Evolutionary conservation across 164 flowering plant genomes (phyloP).

Genomic region (Aristolochia californica): DNA sequence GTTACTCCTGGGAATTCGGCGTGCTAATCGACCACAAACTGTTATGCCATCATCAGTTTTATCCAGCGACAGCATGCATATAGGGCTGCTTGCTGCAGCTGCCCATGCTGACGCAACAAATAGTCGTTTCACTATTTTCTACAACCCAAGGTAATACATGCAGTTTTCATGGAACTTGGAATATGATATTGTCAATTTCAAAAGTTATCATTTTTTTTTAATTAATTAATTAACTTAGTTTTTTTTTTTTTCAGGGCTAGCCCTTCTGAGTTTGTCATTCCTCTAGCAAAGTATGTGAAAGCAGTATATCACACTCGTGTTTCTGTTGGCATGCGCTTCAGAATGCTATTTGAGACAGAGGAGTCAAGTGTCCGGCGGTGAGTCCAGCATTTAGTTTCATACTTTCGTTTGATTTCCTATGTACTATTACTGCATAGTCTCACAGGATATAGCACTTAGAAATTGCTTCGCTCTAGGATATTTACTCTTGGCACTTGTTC

Average conservation of each 20-base stretch:
- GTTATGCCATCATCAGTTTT: constrained; percentile 93
- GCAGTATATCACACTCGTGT: constrained; percentile 88
- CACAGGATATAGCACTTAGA: background rate
- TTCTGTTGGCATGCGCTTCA: constrained; percentile 94
- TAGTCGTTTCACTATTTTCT: constrained; percentile 87
- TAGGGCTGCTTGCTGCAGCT: constrained; percentile 95
- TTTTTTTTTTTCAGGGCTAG: constrained; percentile 62
- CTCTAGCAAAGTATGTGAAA: constrained; percentile 64
- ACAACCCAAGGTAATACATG: constrained; percentile 61
- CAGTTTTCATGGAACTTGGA: too few relatives aligned
- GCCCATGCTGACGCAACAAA: constrained; percentile 94
- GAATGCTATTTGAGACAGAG: constrained; percentile 91
- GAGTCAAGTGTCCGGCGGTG: constrained; percentile 93
- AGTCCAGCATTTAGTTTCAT: too few relatives aligned
- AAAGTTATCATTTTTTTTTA: background rate
- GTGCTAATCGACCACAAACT: constrained; percentile 81
- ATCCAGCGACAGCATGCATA: constrained; percentile 94
- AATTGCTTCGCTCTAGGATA: background rate
- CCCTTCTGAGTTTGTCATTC: constrained; percentile 87
- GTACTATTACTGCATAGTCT: too few relatives aligned
- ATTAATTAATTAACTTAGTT: background rate
- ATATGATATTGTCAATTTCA: background rate
- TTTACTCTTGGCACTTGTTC: too few relatives aligned
- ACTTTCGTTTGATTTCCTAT: constrained; percentile 6
- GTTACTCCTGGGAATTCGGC: constrained; percentile 78